A percentile compares a stretch with the other conserved stretches of the same genome.
Evolutionary conservation across 2,329 filamentous ascomycete species (phyloP).

Genomic region (Xylaria sp.): DNA sequence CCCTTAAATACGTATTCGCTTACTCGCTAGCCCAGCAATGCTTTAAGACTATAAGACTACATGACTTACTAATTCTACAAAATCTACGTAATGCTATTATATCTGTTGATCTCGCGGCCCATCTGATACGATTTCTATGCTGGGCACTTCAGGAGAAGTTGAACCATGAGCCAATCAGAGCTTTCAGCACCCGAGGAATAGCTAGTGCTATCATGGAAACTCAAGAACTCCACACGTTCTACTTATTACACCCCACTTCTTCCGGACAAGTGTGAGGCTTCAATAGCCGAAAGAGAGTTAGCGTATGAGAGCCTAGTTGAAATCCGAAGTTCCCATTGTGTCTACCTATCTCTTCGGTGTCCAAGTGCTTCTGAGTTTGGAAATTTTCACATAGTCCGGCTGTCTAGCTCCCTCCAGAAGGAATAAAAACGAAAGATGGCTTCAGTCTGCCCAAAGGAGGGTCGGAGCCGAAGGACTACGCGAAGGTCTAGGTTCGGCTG

Average conservation of each 20-base stretch:
- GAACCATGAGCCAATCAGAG: slow-evolving; percentile 35
- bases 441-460: slow-evolving; percentile 2
- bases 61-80: not conserved
- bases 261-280: not conserved
- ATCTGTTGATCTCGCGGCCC: not conserved
- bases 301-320: not conserved
- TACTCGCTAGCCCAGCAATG: not conserved
- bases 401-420: not conserved
- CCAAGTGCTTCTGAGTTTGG: not conserved
- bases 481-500: slow-evolving; percentile 59
- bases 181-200: slow-evolving; percentile 27
- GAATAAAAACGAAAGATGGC: slow-evolving; percentile 6
- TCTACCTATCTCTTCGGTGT: not conserved
- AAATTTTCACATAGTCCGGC: no score
- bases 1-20: slow-evolving; percentile 8
- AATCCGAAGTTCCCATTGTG: not conserved
- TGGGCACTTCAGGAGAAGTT: not conserved
- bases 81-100: not conserved
- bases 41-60: not conserved
- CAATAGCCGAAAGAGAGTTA: slow-evolving; percentile 31
- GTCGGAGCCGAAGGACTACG: slow-evolving; percentile 23
- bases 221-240: not conserved
- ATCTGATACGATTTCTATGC: not conserved
- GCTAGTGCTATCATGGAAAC: slow-evolving; percentile 23
- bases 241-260: slow-evolving; percentile 3